These are phyloP conservation scores for Hemileccinum rubropunctum DNA, from an alignment of 768 basidiomycete genomes.

Conservation along the genomic window DNA sequence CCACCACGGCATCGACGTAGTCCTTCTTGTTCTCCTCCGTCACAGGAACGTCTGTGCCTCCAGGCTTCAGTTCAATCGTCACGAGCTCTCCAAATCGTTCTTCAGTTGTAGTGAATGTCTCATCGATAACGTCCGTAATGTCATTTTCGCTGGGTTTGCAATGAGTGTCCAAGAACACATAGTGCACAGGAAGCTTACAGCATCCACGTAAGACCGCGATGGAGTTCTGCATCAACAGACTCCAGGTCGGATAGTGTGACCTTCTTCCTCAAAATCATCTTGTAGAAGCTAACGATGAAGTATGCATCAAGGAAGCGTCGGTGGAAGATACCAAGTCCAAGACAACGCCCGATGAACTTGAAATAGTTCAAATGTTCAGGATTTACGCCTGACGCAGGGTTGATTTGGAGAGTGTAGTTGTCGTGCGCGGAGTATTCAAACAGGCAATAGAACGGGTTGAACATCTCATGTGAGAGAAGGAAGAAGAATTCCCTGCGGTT, in stretches of 20 bases:
- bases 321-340: constrained; percentile 98
- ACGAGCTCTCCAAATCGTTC: constrained; percentile 99
- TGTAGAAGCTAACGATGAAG: constrained; percentile 99
- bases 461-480: constrained; percentile 99
- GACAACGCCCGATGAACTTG: constrained; percentile 97
- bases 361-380: constrained; percentile 99
- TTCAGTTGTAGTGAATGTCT: constrained; percentile 95
- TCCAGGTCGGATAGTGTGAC: constrained; percentile 91
- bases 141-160: constrained; percentile 79
- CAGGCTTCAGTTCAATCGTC: constrained; percentile 90
- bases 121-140: constrained; percentile 96
- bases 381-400: constrained; percentile 96
- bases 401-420: constrained; percentile 99
- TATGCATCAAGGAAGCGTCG: constrained; percentile 98
- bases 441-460: constrained; percentile 99
- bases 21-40: constrained; percentile 99
- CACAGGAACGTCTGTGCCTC: constrained; percentile 81
- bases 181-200: constrained; percentile 54
- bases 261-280: constrained; percentile 99
- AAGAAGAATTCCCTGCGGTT: constrained; percentile 94
- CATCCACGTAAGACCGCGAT: constrained; percentile 98
- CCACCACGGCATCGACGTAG: constrained; percentile 91
- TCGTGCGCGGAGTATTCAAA: constrained; percentile 99
- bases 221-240: constrained; percentile 93
- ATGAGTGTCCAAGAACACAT: constrained; percentile 9